Base-by-base conservation (phyloP, 495 filamentous ascomycete genomes). In the Amniculicola lignicola region DNA sequence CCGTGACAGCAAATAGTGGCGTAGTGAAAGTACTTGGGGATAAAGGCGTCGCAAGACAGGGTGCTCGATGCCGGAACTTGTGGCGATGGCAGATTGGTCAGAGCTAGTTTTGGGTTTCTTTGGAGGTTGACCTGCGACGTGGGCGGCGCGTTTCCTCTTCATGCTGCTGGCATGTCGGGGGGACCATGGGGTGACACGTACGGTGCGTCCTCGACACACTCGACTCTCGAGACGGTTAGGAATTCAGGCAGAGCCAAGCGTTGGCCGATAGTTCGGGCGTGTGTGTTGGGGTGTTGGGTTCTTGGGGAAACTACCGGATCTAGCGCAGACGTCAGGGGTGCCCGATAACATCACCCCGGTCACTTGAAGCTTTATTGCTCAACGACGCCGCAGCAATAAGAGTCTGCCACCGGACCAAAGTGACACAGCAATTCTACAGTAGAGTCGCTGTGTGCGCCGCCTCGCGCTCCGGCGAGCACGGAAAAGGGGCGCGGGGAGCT, bases 1-100 rank as follows among this genome's bases (percentile, higher is more conserved):
- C 51, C 67, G 72, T 33, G 72, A 72, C 22, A 82, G 67, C 43
- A 93, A 74, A 70, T 90, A 91, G 28, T 86, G 75, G 36, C 90
- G 82, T 43, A 97, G 71, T 0, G 85, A 83, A 28, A 82, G 66
- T 12, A 89, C 77, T 25, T 78, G 65, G 2, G 75, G 70, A 71
- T 95, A 96, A 73, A 88, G 94, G 55, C 82, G 77, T 39, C 76
- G 79, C 44, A 97, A 77, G 23, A 95, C 77, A 16, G 83, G 82
- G 70, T 90, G 85, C 22, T 76, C 70, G 47, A 53, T 28, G 36
- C 22, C 33, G 42, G 52, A 38, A 56, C 27, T 36, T 60, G 55
- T 64, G 61, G 61, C 61, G 56, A 35, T 7, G 55, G 56, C 24
- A 60, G 55, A 64, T 64, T 64, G 61, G 61, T 49, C 33, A 43